Evolutionary conservation across 768 basidiomycete genomes (phyloP).

Genomic region (Tricholoma flavovirens): DNA sequence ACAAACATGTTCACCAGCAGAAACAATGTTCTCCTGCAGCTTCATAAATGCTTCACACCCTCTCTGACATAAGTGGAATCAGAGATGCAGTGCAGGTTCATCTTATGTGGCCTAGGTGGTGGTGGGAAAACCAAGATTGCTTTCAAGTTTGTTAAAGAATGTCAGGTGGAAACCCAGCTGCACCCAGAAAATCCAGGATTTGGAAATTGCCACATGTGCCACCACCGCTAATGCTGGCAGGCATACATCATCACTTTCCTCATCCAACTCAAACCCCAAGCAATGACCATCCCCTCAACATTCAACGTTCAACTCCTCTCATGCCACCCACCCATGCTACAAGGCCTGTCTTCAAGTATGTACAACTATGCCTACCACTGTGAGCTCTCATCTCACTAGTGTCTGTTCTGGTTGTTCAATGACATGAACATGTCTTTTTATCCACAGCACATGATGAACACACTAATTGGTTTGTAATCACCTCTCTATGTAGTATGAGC

Average conservation of each 20-base stretch:
- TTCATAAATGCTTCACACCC: too few relatives aligned
- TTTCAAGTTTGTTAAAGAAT: too few relatives aligned
- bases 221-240: background rate
- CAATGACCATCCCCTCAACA: background rate
- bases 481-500: background rate
- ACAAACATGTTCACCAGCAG: too few relatives aligned
- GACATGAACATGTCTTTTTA: background rate
- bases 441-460: background rate
- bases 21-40: too few relatives aligned
- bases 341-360: background rate
- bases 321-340: background rate
- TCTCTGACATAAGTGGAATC: too few relatives aligned
- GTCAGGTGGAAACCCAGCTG: too few relatives aligned
- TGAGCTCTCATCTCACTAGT: background rate
- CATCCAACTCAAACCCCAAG: background rate
- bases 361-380: background rate
- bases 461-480: background rate
- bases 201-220: slow-evolving; percentile 1
- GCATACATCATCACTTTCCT: background rate
- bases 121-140: too few relatives aligned
- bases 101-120: too few relatives aligned
- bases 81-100: too few relatives aligned
- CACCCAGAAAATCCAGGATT: slow-evolving; percentile 1
- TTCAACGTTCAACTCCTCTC: background rate
- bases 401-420: background rate